Evolutionary conservation across 257 asterid species (phyloP).

Genomic region (Nicotiana tomentosiformis): DNA sequence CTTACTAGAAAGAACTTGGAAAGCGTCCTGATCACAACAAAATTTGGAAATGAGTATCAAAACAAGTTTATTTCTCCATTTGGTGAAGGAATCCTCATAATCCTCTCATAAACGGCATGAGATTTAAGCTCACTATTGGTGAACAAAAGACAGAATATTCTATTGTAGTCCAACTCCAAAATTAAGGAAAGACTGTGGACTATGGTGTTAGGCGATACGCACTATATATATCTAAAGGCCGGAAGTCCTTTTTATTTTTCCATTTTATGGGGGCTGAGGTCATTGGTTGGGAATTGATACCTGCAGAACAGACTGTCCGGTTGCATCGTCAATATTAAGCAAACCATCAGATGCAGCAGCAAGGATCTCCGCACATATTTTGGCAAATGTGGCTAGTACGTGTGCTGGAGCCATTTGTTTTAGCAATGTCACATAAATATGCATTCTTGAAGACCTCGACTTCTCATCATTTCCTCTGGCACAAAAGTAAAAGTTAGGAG

Average conservation of each 20-base stretch:
- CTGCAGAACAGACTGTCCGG: conserved; percentile 84
- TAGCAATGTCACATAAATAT: conserved; percentile 69
- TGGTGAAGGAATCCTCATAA: neutral
- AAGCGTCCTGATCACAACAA: conserved; percentile 58
- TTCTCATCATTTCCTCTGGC: conserved; percentile 77
- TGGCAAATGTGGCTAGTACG: conserved; percentile 88
- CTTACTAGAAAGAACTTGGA: conserved; percentile 75
- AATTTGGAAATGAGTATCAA: neutral
- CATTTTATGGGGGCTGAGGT: neutral
- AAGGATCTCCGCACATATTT: conserved; percentile 92
- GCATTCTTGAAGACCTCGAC: conserved; percentile 80
- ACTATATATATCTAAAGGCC: neutral
- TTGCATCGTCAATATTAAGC: conserved; percentile 64
- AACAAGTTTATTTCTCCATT: neutral
- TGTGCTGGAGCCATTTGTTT: conserved; percentile 98
- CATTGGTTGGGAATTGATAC: conserved; percentile 22
- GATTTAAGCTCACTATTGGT: neutral
- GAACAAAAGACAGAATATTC: neutral
- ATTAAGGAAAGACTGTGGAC: neutral
- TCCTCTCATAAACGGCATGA: neutral
- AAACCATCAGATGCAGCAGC: conserved; percentile 89
- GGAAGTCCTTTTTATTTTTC: neutral
- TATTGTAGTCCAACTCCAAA: neutral
- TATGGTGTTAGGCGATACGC: neutral
- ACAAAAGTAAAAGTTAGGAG: conserved; percentile 11